These are phyloP conservation scores for Bolboschoenus planiculmis DNA, from an alignment of 176 grass and related monocot species.

Conservation along the genomic window DNA sequence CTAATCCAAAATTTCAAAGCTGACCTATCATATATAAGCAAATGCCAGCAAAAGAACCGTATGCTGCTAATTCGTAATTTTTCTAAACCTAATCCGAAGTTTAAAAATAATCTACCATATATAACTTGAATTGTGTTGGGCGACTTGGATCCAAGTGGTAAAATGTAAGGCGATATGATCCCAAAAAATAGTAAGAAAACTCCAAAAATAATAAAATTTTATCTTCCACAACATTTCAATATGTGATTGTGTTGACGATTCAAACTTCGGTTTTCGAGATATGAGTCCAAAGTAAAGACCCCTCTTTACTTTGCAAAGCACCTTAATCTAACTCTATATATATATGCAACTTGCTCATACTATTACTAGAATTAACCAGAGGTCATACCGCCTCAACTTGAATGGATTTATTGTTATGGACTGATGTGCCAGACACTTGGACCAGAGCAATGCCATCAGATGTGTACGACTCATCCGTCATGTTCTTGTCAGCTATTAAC, in stretches of 20 bases:
- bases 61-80: background rate
- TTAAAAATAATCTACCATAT: background rate
- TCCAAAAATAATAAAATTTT: too few species aligned
- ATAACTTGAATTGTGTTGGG: too few species aligned
- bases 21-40: background rate
- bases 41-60: background rate
- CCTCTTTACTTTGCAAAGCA: too few species aligned
- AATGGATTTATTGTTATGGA: conserved; percentile 77
- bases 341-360: background rate
- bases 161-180: too few species aligned
- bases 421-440: conserved; percentile 59
- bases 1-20: background rate
- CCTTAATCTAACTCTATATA: too few species aligned
- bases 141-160: too few species aligned
- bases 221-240: too few species aligned
- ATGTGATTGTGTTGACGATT: too few species aligned
- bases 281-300: too few species aligned
- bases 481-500: conserved; percentile 46
- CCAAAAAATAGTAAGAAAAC: too few species aligned
- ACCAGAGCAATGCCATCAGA: conserved; percentile 77
- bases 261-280: too few species aligned
- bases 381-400: conserved; percentile 81
- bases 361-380: background rate
- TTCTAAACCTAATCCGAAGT: background rate
- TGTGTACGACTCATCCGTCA: conserved; percentile 54